Conservation (phyloP, 1,139 yeast genomes). For the Hyphopichia fennica region DNA sequence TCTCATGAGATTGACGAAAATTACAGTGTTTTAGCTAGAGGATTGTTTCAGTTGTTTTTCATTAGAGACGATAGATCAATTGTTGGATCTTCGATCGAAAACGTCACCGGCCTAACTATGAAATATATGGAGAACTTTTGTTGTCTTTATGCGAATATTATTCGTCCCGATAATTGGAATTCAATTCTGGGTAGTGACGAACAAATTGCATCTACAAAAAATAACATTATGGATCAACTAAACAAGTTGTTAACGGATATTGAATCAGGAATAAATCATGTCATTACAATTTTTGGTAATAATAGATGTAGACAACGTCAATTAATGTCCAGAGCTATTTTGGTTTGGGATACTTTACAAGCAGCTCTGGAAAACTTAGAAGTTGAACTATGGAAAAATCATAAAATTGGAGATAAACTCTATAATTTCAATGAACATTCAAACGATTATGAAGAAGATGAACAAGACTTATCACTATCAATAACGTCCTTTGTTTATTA, state of each 20-base stretch:
- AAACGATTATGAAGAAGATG: conserved; percentile 6
- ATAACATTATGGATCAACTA: conserved; percentile 12
- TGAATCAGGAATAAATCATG: conserved; percentile 53
- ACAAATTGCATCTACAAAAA: conserved; percentile 7
- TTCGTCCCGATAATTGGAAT: conserved; percentile 23
- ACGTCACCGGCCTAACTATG: conserved; percentile 16
- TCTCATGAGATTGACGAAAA: conserved; percentile 24
- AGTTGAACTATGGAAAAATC: conserved; percentile 31
- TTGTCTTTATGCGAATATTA: conserved; percentile 23
- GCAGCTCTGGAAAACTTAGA: conserved; percentile 62
- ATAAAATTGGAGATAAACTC: conserved; percentile 34
- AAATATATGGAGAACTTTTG: conserved; percentile 25
- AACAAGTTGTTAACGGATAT: conserved; percentile 29
- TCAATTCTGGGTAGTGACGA: conserved; percentile 16
- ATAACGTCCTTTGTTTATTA: conserved; percentile 68
- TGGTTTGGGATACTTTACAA: conserved; percentile 78
- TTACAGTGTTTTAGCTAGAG: conserved; percentile 57
- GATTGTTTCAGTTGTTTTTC: conserved; percentile 59
- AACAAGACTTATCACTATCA: conserved; percentile 41
- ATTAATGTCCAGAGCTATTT: conserved; percentile 53
- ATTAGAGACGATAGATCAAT: conserved; percentile 61
- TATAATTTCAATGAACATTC: conserved; percentile 16
- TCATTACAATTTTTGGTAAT: conserved; percentile 58
- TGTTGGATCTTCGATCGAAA: conserved; percentile 25
- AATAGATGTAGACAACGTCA: conserved; percentile 87